A percentile compares a stretch with the other conserved stretches of the same genome.
Conservation (phyloP, 225 moss, liverwort and hornwort genomes). For the Sphagnum contortum region DNA sequence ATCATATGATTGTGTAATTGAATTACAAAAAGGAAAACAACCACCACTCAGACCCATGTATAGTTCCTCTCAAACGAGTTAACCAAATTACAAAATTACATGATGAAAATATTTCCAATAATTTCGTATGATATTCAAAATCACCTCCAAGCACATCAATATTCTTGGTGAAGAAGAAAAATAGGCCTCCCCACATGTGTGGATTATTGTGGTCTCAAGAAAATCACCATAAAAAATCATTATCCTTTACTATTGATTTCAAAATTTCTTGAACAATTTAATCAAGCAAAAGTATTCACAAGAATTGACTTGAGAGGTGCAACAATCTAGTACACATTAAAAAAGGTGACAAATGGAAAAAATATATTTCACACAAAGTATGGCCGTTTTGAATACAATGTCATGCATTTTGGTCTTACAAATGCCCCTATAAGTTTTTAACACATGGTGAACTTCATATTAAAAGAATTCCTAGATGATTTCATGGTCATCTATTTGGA, state of each 20-base stretch:
- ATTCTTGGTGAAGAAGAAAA: neutral
- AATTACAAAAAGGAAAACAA: no score
- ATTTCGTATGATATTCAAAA: slow-evolving; percentile 3
- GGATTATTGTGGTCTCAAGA: slow-evolving; percentile 1
- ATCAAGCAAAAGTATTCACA: slow-evolving; percentile 1
- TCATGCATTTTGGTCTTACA: slow-evolving; percentile 6
- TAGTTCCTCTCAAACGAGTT: no score
- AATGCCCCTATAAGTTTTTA: slow-evolving; percentile 2
- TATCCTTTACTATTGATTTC: slow-evolving; percentile 7
- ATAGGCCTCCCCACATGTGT: slow-evolving; percentile 5
- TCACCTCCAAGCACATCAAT: neutral
- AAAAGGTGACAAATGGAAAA: slow-evolving; percentile 2
- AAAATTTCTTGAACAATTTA: neutral
- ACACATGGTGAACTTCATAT: slow-evolving; percentile 4
- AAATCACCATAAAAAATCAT: slow-evolving; percentile 1
- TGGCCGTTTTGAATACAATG: slow-evolving; percentile 2
- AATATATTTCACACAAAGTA: neutral
- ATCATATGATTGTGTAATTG: no score
- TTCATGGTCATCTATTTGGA: slow-evolving; percentile 5
- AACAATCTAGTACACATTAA: slow-evolving; percentile 4
- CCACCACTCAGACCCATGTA: no score
- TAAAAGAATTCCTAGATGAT: neutral
- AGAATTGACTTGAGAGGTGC: slow-evolving; percentile 5
- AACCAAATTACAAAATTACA: no score
- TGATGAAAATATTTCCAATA: slow-evolving; percentile 2